Conservation (phyloP, 2,329 filamentous ascomycete genomes). For the Pyrenophora graminea region DNA sequence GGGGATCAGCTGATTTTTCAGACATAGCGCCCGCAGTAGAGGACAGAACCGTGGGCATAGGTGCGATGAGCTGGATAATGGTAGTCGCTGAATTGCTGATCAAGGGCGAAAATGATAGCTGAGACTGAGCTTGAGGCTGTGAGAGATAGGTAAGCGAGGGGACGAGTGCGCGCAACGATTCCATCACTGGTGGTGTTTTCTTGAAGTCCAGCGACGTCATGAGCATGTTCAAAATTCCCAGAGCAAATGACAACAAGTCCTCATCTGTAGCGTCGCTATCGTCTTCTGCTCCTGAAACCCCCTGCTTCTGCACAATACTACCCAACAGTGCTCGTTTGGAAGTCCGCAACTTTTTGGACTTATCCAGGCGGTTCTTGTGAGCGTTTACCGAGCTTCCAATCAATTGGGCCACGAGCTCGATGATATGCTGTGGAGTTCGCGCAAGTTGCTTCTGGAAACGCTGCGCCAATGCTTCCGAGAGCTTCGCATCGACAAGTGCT, state of each 20-base stretch:
- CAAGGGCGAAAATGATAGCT: slow-evolving; percentile 18
- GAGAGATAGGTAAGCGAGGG: slow-evolving; percentile 32
- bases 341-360: slow-evolving; percentile 15
- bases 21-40: slow-evolving; percentile 39
- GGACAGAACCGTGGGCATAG: slow-evolving; percentile 52
- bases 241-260: slow-evolving; percentile 47
- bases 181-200: slow-evolving; percentile 29
- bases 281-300: not conserved
- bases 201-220: slow-evolving; percentile 42
- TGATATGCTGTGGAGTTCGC: slow-evolving; percentile 65
- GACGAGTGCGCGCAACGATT: slow-evolving; percentile 13
- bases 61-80: slow-evolving; percentile 58
- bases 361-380: slow-evolving; percentile 51
- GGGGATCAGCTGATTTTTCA: slow-evolving; percentile 43
- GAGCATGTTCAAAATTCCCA: slow-evolving; percentile 48
- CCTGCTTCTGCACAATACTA: slow-evolving; percentile 29
- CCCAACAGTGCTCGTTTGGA: slow-evolving; percentile 34
- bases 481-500: slow-evolving; percentile 61
- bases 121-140: slow-evolving; percentile 6
- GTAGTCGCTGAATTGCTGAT: slow-evolving; percentile 33
- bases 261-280: slow-evolving; percentile 21
- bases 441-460: slow-evolving; percentile 66
- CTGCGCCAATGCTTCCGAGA: slow-evolving; percentile 69
- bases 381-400: slow-evolving; percentile 53
- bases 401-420: slow-evolving; percentile 67